These are phyloP conservation scores for Cryphonectria naterciae DNA, from an alignment of 2,329 filamentous ascomycete species.

Conservation along the genomic window DNA sequence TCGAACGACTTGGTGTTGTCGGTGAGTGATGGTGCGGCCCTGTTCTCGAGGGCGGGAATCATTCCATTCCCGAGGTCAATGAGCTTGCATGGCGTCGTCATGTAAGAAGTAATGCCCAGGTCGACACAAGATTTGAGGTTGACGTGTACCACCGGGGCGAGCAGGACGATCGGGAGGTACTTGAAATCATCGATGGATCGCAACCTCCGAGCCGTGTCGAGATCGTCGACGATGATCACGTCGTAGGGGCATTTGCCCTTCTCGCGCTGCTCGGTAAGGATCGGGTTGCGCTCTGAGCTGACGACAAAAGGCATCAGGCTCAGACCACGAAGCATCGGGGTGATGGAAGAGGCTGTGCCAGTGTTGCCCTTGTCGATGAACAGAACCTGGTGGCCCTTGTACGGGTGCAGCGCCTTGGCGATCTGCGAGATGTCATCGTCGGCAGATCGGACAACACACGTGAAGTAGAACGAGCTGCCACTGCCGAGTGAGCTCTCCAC, in stretches of 20 bases:
- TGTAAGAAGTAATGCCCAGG: constrained; percentile 96
- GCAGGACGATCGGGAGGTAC: constrained; percentile 92
- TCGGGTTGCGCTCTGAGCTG: constrained; percentile 72
- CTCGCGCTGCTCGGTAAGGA: constrained; percentile 55
- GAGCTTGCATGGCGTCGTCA: constrained; percentile 93
- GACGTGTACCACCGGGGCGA: constrained; percentile 87
- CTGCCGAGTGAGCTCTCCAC: constrained; percentile 90
- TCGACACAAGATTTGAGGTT: constrained; percentile 92
- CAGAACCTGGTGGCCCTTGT: constrained; percentile 87
- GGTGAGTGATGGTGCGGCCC: constrained; percentile 86
- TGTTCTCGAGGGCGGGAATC: constrained; percentile 91
- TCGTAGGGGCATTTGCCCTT: constrained; percentile 76
- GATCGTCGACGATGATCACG: constrained; percentile 93
- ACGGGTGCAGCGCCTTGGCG: constrained; percentile 83
- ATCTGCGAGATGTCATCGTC: constrained; percentile 78
- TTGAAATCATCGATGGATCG: constrained; percentile 94
- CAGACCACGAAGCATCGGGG: constrained; percentile 75
- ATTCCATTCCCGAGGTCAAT: constrained; percentile 96
- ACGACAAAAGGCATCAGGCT: constrained; percentile 84
- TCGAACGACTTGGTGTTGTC: constrained; percentile 96
- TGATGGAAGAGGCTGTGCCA: constrained; percentile 74
- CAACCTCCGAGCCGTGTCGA: constrained; percentile 83
- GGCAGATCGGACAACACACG: constrained; percentile 85
- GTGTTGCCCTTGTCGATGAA: constrained; percentile 93
- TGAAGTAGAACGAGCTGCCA: constrained; percentile 96